These are phyloP conservation scores for Mallotus repandus DNA, from an alignment of 441 rosid species.

Conservation along the genomic window DNA sequence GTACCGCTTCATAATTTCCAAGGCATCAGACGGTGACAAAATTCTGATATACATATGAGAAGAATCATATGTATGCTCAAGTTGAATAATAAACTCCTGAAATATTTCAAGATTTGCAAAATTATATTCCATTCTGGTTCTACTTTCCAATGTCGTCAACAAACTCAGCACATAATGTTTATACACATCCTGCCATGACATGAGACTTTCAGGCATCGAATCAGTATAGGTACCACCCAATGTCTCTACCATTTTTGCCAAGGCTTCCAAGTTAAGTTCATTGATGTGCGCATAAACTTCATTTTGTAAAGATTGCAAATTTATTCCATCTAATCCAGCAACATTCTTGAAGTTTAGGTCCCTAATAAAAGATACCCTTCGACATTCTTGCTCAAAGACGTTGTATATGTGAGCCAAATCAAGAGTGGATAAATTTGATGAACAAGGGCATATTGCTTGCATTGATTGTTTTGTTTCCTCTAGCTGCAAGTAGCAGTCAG, in stretches of 20 bases:
- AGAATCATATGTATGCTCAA: constrained; percentile 68
- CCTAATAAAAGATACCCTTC: constrained; percentile 70
- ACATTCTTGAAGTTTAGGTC: constrained; percentile 86
- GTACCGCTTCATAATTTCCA: constrained; percentile 65
- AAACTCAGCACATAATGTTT: constrained; percentile 53
- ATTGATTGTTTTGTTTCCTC: constrained; percentile 50
- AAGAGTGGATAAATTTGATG: constrained; percentile 33
- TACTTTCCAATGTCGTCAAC: constrained; percentile 53
- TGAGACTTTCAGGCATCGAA: constrained; percentile 54
- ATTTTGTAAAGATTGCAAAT: constrained; percentile 53
- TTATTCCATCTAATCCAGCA: constrained; percentile 64
- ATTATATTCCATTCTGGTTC: constrained; percentile 43
- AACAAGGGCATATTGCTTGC: constrained; percentile 30
- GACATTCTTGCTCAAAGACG: constrained; percentile 74
- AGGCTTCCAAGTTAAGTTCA: constrained; percentile 69
- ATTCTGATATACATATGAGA: constrained; percentile 57
- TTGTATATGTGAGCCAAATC: constrained; percentile 53
- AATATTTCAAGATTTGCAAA: constrained; percentile 62
- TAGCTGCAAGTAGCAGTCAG: constrained; percentile 68
- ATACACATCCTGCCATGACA: constrained; percentile 75
- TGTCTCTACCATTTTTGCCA: constrained; percentile 79
- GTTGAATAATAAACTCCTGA: constrained; percentile 57
- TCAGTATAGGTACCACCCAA: constrained; percentile 45
- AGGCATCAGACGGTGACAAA: constrained; percentile 64
- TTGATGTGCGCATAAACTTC: constrained; percentile 69